These are phyloP conservation scores for Corynespora cassiicola DNA, from an alignment of 2,329 filamentous ascomycete genomes.

Conservation along the genomic window DNA sequence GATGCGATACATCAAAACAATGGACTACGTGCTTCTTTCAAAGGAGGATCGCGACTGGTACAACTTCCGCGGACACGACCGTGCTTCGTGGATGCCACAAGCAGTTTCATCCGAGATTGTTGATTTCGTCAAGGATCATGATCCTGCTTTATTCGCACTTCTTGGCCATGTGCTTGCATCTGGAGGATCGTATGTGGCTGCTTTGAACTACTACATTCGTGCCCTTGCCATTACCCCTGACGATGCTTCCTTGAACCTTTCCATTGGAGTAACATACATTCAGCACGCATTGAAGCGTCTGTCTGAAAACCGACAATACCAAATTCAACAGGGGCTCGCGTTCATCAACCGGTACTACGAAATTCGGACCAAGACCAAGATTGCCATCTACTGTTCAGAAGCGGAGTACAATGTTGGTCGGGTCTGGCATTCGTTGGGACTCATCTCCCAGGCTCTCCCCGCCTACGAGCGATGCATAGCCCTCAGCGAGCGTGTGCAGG, in stretches of 20 bases:
- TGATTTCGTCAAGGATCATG: constrained; percentile 54
- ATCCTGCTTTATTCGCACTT: constrained; percentile 82
- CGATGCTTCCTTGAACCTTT: constrained; percentile 81
- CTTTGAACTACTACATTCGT: constrained; percentile 84
- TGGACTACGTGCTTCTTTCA: constrained; percentile 73
- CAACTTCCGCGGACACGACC: constrained; percentile 45
- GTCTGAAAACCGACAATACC: constrained; percentile 86
- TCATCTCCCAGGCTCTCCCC: constrained; percentile 74
- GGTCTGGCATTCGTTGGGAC: constrained; percentile 76
- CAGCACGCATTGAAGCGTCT: constrained; percentile 90
- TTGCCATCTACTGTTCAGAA: constrained; percentile 67
- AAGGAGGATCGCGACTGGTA: constrained; percentile 55
- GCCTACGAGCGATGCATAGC: constrained; percentile 70
- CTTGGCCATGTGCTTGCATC: constrained; percentile 91
- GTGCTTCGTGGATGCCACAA: constrained; percentile 47
- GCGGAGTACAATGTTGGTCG: constrained; percentile 82
- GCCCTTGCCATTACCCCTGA: constrained; percentile 71
- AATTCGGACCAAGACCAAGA: constrained; percentile 55
- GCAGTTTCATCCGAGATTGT: constrained; percentile 46
- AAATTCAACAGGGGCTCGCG: constrained; percentile 81
- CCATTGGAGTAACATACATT: constrained; percentile 77
- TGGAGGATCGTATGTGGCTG: constrained; percentile 81
- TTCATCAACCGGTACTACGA: constrained; percentile 80
- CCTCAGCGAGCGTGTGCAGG: constrained; percentile 53
- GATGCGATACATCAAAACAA: constrained; percentile 86